Percentiles rank a stretch among this genome's conserved stretches.
Evolutionary conservation across 495 filamentous ascomycete genomes (phyloP).

Genomic region (Daldinia loculata): DNA sequence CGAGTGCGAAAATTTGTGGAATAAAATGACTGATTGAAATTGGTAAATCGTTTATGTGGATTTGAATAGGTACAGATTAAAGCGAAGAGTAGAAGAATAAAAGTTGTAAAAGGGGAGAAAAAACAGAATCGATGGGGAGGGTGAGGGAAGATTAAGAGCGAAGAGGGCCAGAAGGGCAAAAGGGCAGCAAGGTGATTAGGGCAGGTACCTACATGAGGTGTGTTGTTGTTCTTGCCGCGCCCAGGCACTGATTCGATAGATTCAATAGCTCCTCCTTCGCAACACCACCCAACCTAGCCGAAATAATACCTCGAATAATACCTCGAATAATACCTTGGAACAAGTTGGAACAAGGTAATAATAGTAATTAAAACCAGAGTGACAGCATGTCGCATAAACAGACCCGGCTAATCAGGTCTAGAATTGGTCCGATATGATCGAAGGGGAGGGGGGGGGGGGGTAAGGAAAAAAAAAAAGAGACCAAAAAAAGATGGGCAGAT

Average conservation of each 20-base stretch:
- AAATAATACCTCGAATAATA: constrained; percentile 32
- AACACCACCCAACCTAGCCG: constrained; percentile 31
- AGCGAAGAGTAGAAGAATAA: not conserved
- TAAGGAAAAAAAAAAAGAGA: constrained; percentile 1
- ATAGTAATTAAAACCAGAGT: constrained; percentile 35
- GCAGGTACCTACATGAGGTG: constrained; percentile 33
- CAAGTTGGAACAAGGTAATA: constrained; percentile 22
- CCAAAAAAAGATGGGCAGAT: not conserved
- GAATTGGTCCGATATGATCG: constrained; percentile 21
- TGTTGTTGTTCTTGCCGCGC: constrained; percentile 33
- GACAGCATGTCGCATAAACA: constrained; percentile 39
- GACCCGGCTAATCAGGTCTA: constrained; percentile 42
- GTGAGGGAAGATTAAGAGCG: constrained; percentile 33
- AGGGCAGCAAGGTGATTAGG: constrained; percentile 38
- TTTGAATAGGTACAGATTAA: constrained; percentile 3
- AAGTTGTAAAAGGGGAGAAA: constrained; percentile 9
- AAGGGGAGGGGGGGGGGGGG: constrained; percentile 11
- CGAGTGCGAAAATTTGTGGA: constrained; percentile 7
- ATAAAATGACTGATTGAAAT: constrained; percentile 3
- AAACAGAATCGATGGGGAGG: constrained; percentile 24
- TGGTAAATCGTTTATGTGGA: not conserved
- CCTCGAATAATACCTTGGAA: not conserved
- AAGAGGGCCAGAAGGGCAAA: constrained; percentile 3
- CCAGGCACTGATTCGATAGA: constrained; percentile 35
- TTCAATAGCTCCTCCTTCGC: constrained; percentile 29